Percentiles rank a stretch among this genome's conserved stretches.
Conservation (phyloP, 176 grass and related monocot genomes). For the Ampelocalamus luodianensis region DNA sequence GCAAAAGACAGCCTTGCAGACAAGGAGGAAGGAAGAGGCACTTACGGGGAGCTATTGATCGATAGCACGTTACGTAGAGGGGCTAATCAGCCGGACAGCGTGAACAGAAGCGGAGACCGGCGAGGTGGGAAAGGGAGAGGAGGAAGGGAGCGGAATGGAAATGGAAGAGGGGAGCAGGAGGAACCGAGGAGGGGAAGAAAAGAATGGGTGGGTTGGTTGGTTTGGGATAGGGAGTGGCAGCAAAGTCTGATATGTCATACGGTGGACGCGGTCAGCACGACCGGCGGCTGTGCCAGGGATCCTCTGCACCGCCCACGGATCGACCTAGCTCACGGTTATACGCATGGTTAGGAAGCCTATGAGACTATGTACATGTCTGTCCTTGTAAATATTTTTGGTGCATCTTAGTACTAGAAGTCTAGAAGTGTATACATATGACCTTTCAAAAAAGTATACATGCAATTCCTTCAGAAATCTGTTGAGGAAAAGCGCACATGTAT, state of each 20-base stretch:
- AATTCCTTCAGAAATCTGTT: not conserved
- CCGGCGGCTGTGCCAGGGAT: conserved; percentile 38
- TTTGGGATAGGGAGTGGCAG: conserved; percentile 35
- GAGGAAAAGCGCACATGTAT: not conserved
- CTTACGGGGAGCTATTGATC: conserved; percentile 48
- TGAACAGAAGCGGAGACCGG: conserved; percentile 32
- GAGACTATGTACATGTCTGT: not conserved
- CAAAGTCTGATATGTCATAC: conserved; percentile 44
- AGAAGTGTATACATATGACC: not conserved
- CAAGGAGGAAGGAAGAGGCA: conserved; percentile 3
- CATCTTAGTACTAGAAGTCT: not conserved
- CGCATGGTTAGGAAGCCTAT: not conserved
- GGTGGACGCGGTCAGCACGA: conserved; percentile 43
- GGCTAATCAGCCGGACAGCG: not conserved
- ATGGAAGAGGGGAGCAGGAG: conserved; percentile 9
- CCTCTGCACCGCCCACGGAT: conserved; percentile 23
- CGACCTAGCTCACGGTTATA: not conserved
- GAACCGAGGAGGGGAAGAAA: not conserved
- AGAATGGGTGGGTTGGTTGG: not conserved
- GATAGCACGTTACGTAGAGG: not conserved
- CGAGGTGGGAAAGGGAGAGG: conserved; percentile 35
- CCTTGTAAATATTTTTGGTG: not conserved
- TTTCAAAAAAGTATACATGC: not conserved
- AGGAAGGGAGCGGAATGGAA: conserved; percentile 13
- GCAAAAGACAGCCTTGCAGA: conserved; percentile 2